Percentiles rank a stretch among this genome's conserved stretches.
These are phyloP conservation scores for Termitomyces sp. DNA, from an alignment of 768 basidiomycete genomes.

Conservation along the genomic window DNA sequence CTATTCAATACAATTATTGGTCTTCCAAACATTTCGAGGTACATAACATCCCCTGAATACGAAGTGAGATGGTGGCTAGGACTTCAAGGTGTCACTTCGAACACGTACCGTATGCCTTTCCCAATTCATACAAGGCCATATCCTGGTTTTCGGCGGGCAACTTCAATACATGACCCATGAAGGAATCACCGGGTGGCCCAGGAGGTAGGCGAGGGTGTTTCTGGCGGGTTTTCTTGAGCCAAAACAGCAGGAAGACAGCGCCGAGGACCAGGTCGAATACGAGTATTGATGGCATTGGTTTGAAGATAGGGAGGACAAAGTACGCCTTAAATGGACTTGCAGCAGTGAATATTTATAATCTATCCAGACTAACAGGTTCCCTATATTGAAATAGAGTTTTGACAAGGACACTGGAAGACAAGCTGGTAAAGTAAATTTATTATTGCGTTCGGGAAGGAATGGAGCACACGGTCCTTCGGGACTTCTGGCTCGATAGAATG, in stretches of 20 bases:
- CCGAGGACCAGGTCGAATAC: neutral
- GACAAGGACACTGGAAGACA: no score
- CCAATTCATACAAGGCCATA: constrained; percentile 22
- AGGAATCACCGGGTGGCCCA: constrained; percentile 30
- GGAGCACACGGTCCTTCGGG: no score
- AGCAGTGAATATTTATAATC: neutral
- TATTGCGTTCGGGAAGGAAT: no score
- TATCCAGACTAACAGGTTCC: no score
- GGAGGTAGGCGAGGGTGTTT: constrained; percentile 17
- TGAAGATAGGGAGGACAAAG: neutral
- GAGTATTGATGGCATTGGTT: neutral
- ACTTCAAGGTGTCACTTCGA: neutral
- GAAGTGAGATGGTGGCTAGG: neutral
- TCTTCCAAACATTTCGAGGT: constrained; percentile 17
- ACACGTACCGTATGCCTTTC: constrained; percentile 26
- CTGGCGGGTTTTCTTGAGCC: neutral
- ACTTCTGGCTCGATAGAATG: no score
- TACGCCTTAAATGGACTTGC: neutral
- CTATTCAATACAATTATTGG: constrained; percentile 27
- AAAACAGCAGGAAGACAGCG: neutral
- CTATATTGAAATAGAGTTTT: no score
- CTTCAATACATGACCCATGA: constrained; percentile 29
- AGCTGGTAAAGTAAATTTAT: no score
- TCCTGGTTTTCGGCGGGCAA: constrained; percentile 23
- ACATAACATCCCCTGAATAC: constrained; percentile 5